phyloP scores from a whole-genome alignment of 2,329 filamentous ascomycete genomes.

The Diaporthe amygdali region DNA sequence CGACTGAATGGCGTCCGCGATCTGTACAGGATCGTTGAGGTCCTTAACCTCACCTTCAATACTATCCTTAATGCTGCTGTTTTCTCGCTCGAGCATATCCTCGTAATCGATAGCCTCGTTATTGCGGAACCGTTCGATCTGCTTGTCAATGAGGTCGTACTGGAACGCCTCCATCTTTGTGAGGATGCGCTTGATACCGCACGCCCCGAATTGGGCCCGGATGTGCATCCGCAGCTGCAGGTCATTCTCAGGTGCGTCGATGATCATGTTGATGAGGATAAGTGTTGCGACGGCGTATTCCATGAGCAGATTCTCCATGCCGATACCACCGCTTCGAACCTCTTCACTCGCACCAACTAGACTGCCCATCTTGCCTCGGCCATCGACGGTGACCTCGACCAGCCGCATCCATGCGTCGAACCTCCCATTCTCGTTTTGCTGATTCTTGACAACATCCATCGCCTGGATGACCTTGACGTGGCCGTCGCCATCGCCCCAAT shows the following conservation, averaged over 20 bases:
- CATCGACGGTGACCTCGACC: constrained; percentile 95
- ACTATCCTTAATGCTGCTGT: constrained; percentile 87
- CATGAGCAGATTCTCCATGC: constrained; percentile 99
- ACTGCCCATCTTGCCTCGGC: constrained; percentile 98
- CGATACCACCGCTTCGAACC: constrained; percentile 92
- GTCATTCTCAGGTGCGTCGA: constrained; percentile 89
- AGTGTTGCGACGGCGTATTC: constrained; percentile 96
- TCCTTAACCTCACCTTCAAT: constrained; percentile 88
- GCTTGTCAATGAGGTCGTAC: constrained; percentile 98
- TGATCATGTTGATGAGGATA: constrained; percentile 94
- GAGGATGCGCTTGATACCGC: constrained; percentile 91
- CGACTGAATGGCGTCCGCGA: constrained; percentile 89
- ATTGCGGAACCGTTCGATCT: constrained; percentile 89
- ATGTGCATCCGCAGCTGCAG: constrained; percentile 92
- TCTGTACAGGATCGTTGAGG: constrained; percentile 89
- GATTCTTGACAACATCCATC: constrained; percentile 87
- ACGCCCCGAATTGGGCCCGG: constrained; percentile 92
- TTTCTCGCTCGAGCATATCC: constrained; percentile 91
- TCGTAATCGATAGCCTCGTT: constrained; percentile 99
- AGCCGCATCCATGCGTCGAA: constrained; percentile 99
- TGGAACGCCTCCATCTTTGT: constrained; percentile 98
- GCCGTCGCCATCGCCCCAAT: constrained; percentile 85
- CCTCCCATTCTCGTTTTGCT: constrained; percentile 89
- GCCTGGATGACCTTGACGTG: constrained; percentile 94
- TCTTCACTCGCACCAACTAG: constrained; percentile 96